phyloP scores from a whole-genome alignment of 106 monocot species.

The Acorus calamus region DNA sequence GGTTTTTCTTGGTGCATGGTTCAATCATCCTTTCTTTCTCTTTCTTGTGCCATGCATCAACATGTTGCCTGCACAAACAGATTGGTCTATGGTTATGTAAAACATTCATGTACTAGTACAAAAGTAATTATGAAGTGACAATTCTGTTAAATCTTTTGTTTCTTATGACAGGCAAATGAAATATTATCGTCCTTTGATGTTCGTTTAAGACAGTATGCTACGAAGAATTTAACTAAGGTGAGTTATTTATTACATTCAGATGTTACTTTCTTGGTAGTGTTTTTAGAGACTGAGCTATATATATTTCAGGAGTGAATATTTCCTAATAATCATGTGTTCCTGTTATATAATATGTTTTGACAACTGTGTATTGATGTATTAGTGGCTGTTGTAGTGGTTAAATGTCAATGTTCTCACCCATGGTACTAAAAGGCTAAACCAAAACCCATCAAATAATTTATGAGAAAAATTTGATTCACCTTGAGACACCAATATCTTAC shows the following conservation, averaged over 20 bases:
- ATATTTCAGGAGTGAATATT: no score
- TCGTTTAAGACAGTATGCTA: slow-evolving; percentile 82
- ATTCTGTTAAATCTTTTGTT: not conserved
- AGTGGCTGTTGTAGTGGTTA: no score
- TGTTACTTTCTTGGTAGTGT: not conserved
- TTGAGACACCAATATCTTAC: no score
- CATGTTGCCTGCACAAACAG: no score
- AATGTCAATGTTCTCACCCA: no score
- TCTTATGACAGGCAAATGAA: slow-evolving; percentile 78
- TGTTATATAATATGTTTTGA: no score
- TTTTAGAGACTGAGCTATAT: not conserved
- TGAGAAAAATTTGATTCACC: no score
- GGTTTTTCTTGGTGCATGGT: slow-evolving; percentile 19
- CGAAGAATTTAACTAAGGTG: slow-evolving; percentile 79
- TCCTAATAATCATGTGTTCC: no score
- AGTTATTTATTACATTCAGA: slow-evolving; percentile 3
- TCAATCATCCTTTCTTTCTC: not conserved
- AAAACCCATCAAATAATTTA: no score
- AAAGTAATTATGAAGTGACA: not conserved
- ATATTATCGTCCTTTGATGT: slow-evolving; percentile 94
- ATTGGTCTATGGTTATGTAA: not conserved
- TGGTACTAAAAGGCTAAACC: no score
- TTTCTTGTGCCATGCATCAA: not conserved
- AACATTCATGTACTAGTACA: not conserved
- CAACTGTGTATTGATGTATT: no score